Percentiles rank a stretch among this genome's conserved stretches.
These are phyloP conservation scores for Raphanus hybrid DNA, from an alignment of 441 rosid genomes.

Conservation along the genomic window DNA sequence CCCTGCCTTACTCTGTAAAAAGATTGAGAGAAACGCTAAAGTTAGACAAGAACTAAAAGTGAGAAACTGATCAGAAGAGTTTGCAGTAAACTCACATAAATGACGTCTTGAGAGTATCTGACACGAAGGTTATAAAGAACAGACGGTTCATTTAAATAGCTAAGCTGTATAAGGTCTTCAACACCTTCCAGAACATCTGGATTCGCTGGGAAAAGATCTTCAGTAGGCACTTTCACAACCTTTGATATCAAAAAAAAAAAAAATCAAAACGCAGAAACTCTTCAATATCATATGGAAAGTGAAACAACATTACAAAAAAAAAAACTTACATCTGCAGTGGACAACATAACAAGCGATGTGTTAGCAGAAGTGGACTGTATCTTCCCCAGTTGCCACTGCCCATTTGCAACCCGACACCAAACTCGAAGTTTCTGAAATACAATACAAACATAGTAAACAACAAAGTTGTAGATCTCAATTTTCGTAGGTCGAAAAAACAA, in stretches of 20 bases:
- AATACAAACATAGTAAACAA: slow-evolving; percentile 24
- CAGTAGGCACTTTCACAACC: slow-evolving; percentile 77
- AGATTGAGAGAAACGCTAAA: slow-evolving; percentile 33
- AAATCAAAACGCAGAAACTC: slow-evolving; percentile 28
- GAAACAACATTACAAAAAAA: background rate
- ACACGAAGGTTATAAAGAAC: slow-evolving; percentile 80
- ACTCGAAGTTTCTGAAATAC: slow-evolving; percentile 75
- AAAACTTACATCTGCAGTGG: slow-evolving; percentile 67
- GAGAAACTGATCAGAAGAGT: slow-evolving; percentile 23
- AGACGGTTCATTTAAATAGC: slow-evolving; percentile 96
- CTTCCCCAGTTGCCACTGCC: slow-evolving; percentile 78
- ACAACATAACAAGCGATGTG: slow-evolving; percentile 64
- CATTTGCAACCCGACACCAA: slow-evolving; percentile 77
- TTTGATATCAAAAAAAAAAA: slow-evolving; percentile 36
- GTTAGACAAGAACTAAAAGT: slow-evolving; percentile 6
- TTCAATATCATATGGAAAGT: slow-evolving; percentile 8
- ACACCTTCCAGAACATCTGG: slow-evolving; percentile 90
- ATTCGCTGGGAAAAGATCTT: slow-evolving; percentile 90
- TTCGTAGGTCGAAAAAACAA: no score
- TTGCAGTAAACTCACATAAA: slow-evolving; percentile 75
- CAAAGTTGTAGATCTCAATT: background rate
- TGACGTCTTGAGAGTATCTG: slow-evolving; percentile 75
- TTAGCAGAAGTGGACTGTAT: slow-evolving; percentile 81
- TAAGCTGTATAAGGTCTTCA: slow-evolving; percentile 93
- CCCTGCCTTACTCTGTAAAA: slow-evolving; percentile 87